Evolutionary conservation across 306 rosid species (phyloP), one percentile per base, ranked within the genome.

Genomic region (Dalbergia oliveri): DNA sequence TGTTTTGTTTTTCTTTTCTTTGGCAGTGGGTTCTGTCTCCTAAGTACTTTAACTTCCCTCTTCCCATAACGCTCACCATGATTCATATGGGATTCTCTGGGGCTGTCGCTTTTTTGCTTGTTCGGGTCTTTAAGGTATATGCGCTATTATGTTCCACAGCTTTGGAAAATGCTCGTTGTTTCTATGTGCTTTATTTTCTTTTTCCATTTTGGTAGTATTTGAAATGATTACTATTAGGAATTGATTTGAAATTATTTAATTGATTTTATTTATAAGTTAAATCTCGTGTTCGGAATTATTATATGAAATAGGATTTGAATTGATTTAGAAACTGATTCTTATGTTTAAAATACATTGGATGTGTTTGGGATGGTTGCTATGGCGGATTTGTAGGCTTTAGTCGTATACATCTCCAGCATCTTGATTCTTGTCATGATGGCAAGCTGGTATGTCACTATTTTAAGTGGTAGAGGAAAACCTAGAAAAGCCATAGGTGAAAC

Each of bases 21-120:
- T 84, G 70, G 91, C 96, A 96, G 99, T 96, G 99, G 98, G 99
- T 96, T 69, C 88, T 96, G 47, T 96, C 99, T 87, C 92, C 98
- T 5, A 96, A 87, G 74, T 90, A 93, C 89, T 96, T 93, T 78
- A 90, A 96, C 82, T 96, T 91, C 81, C 98, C 99, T 26, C 84
- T 93, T 59, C 99, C 99, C 53, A 93, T 96, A 41, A 82, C 98
- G 10, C 97, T 96, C 54, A 96, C 99, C 73, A 92, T 94, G 98
- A 94, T 94, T 85, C 98, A 94, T 73, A 94, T 94, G 98, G 93
- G 88, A 15, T 94, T 96, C 87, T 93, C 99, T 83, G 99, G 97
- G 68, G 77, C 82, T 6, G 98, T 96, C 23, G 97, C 99, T 44
- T 96, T 96, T 86, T 72, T 91, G 5, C 97, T 96, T 57, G 97